phyloP scores from a whole-genome alignment of 805 yeast genomes.

The Lachancea kluyveri region DNA sequence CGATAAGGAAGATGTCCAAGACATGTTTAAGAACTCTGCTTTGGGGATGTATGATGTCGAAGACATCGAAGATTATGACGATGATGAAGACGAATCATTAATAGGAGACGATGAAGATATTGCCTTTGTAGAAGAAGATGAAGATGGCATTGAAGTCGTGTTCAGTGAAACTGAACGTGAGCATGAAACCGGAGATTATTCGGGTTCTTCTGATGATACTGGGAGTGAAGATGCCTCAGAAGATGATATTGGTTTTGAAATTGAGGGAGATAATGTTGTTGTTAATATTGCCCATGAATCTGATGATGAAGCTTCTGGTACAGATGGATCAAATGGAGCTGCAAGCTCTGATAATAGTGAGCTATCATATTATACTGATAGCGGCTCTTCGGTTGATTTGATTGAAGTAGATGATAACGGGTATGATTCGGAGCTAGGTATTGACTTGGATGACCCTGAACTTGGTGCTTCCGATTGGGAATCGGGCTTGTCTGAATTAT shows the following conservation, averaged over 20 bases:
- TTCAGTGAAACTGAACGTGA: slow-evolving; percentile 30
- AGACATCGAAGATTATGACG: slow-evolving; percentile 60
- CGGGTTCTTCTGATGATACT: slow-evolving; percentile 19
- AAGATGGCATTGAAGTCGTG: slow-evolving; percentile 31
- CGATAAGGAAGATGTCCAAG: slow-evolving; percentile 69
- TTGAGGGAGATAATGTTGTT: slow-evolving; percentile 5
- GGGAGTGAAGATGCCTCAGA: slow-evolving; percentile 20
- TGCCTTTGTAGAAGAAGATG: slow-evolving; percentile 32
- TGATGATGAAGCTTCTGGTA: too few species aligned
- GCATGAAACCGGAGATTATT: slow-evolving; percentile 21
- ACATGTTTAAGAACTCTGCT: slow-evolving; percentile 80
- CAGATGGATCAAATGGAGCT: background rate
- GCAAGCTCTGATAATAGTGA: slow-evolving; percentile 7
- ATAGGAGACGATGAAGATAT: slow-evolving; percentile 40
- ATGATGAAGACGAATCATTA: slow-evolving; percentile 45
- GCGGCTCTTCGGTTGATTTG: slow-evolving; percentile 8
- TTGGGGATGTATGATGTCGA: slow-evolving; percentile 90
- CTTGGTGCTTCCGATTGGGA: slow-evolving; percentile 33
- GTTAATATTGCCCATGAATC: background rate
- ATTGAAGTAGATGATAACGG: slow-evolving; percentile 25
- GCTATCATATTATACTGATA: slow-evolving; percentile 6
- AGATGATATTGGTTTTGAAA: slow-evolving; percentile 16
- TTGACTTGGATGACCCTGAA: slow-evolving; percentile 30
- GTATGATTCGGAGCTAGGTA: slow-evolving; percentile 30
- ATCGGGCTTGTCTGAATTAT: slow-evolving; percentile 30